A percentile compares a stretch with the other conserved stretches of the same genome.
These are phyloP conservation scores for Sisymbrium irio DNA, from an alignment of 345 rosid species.

Conservation along the genomic window DNA sequence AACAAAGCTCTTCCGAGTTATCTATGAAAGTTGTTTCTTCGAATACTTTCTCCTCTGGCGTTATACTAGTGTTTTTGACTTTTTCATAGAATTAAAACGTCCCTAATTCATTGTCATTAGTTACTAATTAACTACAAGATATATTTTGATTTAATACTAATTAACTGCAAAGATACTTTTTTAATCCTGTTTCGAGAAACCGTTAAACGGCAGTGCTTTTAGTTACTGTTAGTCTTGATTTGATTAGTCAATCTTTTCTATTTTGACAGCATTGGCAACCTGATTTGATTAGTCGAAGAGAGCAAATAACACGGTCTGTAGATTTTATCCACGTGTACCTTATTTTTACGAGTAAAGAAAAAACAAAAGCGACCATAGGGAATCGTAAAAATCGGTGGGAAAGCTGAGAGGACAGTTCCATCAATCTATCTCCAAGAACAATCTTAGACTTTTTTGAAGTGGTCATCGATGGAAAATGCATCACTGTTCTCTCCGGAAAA, in stretches of 20 bases:
- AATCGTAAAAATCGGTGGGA: neutral
- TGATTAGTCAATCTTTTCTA: neutral
- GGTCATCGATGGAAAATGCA: too few relatives aligned
- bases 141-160: too few relatives aligned
- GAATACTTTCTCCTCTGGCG: neutral
- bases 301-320: neutral
- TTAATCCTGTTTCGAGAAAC: neutral
- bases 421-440: too few relatives aligned
- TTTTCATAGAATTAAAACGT: neutral
- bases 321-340: neutral
- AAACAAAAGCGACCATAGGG: neutral
- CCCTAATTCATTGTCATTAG: neutral
- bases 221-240: neutral
- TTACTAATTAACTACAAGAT: neutral
- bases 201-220: neutral
- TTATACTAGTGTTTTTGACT: neutral
- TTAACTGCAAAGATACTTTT: neutral
- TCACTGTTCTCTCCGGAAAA: too few relatives aligned
- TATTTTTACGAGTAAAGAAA: neutral
- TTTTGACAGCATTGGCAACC: neutral
- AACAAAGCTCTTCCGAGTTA: neutral
- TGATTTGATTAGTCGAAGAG: neutral
- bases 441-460: too few relatives aligned
- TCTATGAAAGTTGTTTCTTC: neutral
- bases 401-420: too few relatives aligned